Base-by-base conservation (phyloP, 768 basidiomycete species). In the Paxillus involutus region DNA sequence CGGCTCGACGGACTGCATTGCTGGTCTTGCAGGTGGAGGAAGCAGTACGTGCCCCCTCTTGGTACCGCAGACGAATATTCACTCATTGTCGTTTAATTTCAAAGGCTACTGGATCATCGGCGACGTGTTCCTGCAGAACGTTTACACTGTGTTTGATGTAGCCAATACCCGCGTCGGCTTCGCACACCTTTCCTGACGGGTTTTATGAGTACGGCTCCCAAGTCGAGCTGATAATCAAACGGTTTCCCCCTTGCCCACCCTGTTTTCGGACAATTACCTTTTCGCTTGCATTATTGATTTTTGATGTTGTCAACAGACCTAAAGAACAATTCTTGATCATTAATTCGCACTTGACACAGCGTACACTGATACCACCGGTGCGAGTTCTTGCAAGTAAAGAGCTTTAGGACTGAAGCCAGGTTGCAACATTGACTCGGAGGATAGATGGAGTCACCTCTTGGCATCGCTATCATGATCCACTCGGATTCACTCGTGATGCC, bases 131-230 rank as follows among this genome's bases (percentile, higher is more conserved):
- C 21, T 70, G 35, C 60, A 68, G 41, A 73, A 66, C 32, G 64
- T 71, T 13, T 73, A 73, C 56, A 60, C 56, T 1, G 58, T 68
- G 35, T 68, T 69, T 39, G 64, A 79, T 26, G 52, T 69, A 8
- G 58, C 55, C 5, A 72, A 71, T 44, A 66, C 51, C 24, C 70
- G 68, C 29, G 65, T 79, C 44, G 75, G 77, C 36, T 79, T 80
- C 44, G 78, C 78, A 51, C 54, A 70, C 51, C 63, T 71, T 42
- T 52, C 44, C 21, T 71, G 37, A 57, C n/a, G 29, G 6, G 37
- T 14, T n/a, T n/a, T n/a, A n/a, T n/a, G n/a, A n/a, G n/a, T n/a
- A n/a, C n/a, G n/a, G n/a, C n/a, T n/a, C n/a, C n/a, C n/a, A n/a
- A n/a, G n/a, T n/a, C n/a, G n/a, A n/a, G n/a, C n/a, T 2, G 33